Evolutionary conservation across 441 rosid genomes (phyloP).

Genomic region (Arabidopsis hybrid): DNA sequence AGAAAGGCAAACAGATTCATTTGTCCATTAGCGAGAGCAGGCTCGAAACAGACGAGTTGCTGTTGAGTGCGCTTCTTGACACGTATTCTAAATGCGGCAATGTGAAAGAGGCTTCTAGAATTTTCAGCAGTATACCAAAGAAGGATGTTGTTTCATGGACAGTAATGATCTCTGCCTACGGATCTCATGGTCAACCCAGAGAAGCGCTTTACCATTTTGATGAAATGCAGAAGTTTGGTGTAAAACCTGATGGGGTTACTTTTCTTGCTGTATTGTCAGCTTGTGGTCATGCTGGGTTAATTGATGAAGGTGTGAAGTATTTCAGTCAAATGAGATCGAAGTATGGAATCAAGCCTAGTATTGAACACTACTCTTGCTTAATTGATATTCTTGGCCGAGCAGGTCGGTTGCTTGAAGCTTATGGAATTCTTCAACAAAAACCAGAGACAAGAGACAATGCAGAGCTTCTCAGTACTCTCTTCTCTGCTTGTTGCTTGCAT

Average conservation of each 20-base stretch:
- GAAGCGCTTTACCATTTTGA: constrained; percentile 63
- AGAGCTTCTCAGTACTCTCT: constrained; percentile 16
- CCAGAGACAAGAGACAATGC: constrained; percentile 33
- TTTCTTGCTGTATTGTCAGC: constrained; percentile 73
- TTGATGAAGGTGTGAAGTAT: constrained; percentile 56
- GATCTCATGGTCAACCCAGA: constrained; percentile 62
- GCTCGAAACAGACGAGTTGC: constrained; percentile 53
- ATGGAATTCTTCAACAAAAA: constrained; percentile 41
- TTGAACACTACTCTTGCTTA: constrained; percentile 60
- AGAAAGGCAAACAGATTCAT: constrained; percentile 71
- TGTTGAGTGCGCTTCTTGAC: constrained; percentile 77
- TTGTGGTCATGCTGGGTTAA: constrained; percentile 71
- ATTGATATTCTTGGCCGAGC: constrained; percentile 63
- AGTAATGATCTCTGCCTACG: constrained; percentile 75
- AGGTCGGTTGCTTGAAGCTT: constrained; percentile 14
- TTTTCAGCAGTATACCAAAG: constrained; percentile 52
- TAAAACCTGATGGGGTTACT: constrained; percentile 63
- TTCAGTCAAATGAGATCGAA: constrained; percentile 56
- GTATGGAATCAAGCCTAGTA: constrained; percentile 52
- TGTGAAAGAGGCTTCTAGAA: constrained; percentile 55
- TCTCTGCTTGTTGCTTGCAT: constrained; percentile 11
- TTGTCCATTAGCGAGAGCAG: constrained; percentile 41
- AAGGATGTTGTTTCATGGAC: constrained; percentile 75
- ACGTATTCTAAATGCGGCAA: constrained; percentile 88
- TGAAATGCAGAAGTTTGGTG: constrained; percentile 56